These are phyloP conservation scores for Pinus albicaulis DNA, from an alignment of 75 land plant species.

Conservation along the genomic window DNA sequence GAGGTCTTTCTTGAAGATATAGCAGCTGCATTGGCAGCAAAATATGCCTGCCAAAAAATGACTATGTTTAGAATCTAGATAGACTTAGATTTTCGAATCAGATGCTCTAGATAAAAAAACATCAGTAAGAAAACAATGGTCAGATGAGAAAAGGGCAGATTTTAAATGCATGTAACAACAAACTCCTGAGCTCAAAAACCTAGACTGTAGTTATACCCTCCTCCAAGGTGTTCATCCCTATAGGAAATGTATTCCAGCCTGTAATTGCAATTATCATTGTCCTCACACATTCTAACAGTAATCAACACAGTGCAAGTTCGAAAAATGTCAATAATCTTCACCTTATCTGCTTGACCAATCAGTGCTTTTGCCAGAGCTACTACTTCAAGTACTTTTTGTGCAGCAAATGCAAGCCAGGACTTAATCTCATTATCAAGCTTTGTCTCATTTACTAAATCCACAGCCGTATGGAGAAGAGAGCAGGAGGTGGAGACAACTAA, in stretches of 20 bases:
- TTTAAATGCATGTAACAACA: not conserved
- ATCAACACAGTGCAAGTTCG: not conserved
- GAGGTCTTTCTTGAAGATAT: conserved; percentile 78
- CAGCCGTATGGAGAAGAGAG: conserved; percentile 84
- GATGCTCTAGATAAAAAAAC: not conserved
- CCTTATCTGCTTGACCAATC: conserved; percentile 64
- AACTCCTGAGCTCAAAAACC: not conserved
- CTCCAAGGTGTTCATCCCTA: not conserved
- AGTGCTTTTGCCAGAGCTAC: conserved; percentile 72
- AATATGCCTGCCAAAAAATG: conserved; percentile 59
- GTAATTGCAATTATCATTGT: not conserved
- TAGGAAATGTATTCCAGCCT: not conserved
- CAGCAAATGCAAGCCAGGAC: conserved; percentile 87
- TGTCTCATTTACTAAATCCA: conserved; percentile 76
- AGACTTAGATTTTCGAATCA: not conserved
- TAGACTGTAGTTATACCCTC: not conserved
- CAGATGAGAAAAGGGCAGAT: not conserved
- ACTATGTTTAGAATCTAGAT: conserved; percentile 18
- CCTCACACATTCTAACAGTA: not conserved
- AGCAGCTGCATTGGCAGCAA: conserved; percentile 79
- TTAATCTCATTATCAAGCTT: conserved; percentile 74
- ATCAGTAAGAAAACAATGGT: not conserved
- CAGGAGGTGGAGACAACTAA: conserved; percentile 82
- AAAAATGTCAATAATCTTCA: conserved; percentile 6
- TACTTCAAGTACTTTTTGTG: conserved; percentile 78